These are phyloP conservation scores for Talaromyces sp. DNA, from an alignment of 2,329 filamentous ascomycete genomes.

Conservation along the genomic window DNA sequence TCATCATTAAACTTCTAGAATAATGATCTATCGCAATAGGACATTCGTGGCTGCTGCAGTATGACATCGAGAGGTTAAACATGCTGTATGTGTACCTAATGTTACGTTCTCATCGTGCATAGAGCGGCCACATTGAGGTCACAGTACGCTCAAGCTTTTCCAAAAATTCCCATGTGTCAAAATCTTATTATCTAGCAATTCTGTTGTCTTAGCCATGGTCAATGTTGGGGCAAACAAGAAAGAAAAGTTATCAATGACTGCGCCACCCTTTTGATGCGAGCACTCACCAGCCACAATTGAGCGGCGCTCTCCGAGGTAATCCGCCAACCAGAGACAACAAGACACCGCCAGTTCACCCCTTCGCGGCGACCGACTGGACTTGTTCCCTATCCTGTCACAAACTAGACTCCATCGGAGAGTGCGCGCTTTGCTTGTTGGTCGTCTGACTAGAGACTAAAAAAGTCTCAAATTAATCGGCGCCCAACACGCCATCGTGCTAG, in stretches of 20 bases:
- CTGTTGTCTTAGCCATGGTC: not conserved
- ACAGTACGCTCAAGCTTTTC: no score
- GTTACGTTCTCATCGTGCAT: not conserved
- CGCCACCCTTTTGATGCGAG: not conserved
- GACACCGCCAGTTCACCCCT: constrained; percentile 9
- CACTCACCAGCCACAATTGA: not conserved
- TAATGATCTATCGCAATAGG: not conserved
- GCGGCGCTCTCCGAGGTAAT: not conserved
- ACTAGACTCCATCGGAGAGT: not conserved
- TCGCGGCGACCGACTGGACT: not conserved
- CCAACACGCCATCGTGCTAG: not conserved
- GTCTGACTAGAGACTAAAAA: not conserved
- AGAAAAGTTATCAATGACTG: not conserved
- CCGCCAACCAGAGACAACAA: not conserved
- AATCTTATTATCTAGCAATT: not conserved
- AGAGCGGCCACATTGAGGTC: no score
- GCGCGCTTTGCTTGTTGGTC: not conserved
- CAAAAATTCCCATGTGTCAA: not conserved
- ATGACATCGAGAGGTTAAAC: constrained; percentile 4
- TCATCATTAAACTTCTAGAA: not conserved
- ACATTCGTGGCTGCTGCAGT: not conserved
- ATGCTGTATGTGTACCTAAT: constrained; percentile 17
- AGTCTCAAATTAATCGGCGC: not conserved
- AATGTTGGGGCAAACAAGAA: not conserved
- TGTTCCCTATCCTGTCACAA: not conserved